Evolutionary conservation across 805 yeast species (phyloP).

Genomic region (Hanseniaspora thailandica): DNA sequence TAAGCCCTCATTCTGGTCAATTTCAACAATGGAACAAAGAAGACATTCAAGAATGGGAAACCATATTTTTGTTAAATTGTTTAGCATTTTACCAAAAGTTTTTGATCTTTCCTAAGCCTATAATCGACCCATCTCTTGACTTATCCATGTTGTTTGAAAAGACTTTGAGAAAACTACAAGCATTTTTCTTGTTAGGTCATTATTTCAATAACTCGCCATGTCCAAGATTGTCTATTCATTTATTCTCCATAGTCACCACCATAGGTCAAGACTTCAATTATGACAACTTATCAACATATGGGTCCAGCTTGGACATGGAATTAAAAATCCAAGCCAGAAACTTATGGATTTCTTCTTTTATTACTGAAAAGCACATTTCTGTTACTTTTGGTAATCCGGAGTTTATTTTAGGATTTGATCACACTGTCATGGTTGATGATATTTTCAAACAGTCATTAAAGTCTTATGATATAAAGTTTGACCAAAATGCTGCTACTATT

Average conservation of each 20-base stretch:
- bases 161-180: constrained; percentile 10
- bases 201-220: constrained; percentile 9
- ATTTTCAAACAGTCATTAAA: not conserved
- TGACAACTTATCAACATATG: constrained; percentile 2
- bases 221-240: constrained; percentile 8
- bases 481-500: not conserved
- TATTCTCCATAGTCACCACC: constrained; percentile 11
- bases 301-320: constrained; percentile 1
- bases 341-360: constrained; percentile 8
- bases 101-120: constrained; percentile 4
- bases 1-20: not conserved
- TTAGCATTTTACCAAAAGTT: constrained; percentile 13
- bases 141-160: not conserved
- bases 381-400: constrained; percentile 13
- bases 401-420: constrained; percentile 9
- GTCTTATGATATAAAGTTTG: not conserved
- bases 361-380: constrained; percentile 9
- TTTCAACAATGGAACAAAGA: not conserved
- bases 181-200: constrained; percentile 2
- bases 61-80: constrained; percentile 5
- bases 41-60: constrained; percentile 9
- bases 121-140: not conserved
- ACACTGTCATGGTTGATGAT: not conserved
- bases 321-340: constrained; percentile 8
- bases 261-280: constrained; percentile 6